Evolutionary conservation across 2,329 filamentous ascomycete genomes (phyloP), one percentile per base, ranked within the genome.

Genomic region (Lachnellula willkommii): DNA sequence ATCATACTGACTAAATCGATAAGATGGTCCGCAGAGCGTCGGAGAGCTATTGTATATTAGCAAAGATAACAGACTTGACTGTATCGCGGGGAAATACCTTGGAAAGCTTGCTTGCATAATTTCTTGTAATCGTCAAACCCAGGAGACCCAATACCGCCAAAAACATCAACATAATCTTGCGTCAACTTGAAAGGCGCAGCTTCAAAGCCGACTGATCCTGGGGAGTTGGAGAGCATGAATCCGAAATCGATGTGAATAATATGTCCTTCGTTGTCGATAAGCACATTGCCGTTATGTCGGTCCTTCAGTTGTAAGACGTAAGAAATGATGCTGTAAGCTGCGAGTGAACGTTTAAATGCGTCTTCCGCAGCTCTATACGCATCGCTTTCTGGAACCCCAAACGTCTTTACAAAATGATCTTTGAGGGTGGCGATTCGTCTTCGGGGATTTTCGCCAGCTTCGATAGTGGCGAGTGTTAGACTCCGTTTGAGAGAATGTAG

Each of bases 171-270:
- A 68, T 94, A 94, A 68, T 94, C 89, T 61, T 91, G 83, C 1
- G 89, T 92, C 26, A 94, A 77, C 74, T 94, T 94, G 73, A 94
- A 94, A 1, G 89, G 89, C 4, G 89, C 89, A 14, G 89, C 89
- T 73, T 94, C 89, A 65, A 94, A 94, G 2, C 88, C 89, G 68
- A 94, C 89, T 8, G 85, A 88, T 0, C 89, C 89, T 0, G 89
- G 89, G 1, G 88, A 91, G 71, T 94, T 94, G 47, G 88, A 92
- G 36, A 94, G 77, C 88, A 94, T 93, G 70, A 94, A 94, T 54
- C 89, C 89, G 71, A 94, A 94, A 71, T 94, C 89, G 59, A 94
- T 94, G 69, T 94, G 89, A 58, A 94, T 85, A 55, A 93, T 91
- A 68, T 94, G 89, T 9, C 89, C 89, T 70, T 90, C 86, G 66